Percentiles rank a stretch among this genome's conserved stretches.
These are phyloP conservation scores for Lachancea sp. DNA, from an alignment of 805 yeast species.

Conservation along the genomic window DNA sequence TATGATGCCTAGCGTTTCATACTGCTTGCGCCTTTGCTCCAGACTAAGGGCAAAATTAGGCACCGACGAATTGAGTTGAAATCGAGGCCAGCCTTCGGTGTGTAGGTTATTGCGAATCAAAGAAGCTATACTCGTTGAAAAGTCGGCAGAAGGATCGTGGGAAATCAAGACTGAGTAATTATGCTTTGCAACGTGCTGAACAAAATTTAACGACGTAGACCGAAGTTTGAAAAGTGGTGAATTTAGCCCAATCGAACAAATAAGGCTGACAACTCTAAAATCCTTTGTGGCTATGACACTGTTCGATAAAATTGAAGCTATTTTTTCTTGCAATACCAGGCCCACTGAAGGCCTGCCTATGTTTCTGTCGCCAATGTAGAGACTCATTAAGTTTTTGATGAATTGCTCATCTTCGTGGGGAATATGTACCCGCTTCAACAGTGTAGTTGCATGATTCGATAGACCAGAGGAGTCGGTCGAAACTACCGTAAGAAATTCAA, in stretches of 20 bases:
- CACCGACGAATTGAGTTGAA: constrained; percentile 30
- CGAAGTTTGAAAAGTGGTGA: constrained; percentile 48
- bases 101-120: constrained; percentile 47
- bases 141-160: constrained; percentile 17
- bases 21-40: constrained; percentile 54
- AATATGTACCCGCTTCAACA: constrained; percentile 43
- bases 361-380: constrained; percentile 47
- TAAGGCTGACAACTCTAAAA: constrained; percentile 35
- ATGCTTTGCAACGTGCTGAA: constrained; percentile 50
- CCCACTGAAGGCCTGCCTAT: constrained; percentile 47
- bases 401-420: constrained; percentile 46
- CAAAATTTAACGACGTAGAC: constrained; percentile 53
- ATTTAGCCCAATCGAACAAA: constrained; percentile 55
- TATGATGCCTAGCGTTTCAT: constrained; percentile 72
- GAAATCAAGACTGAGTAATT: constrained; percentile 15
- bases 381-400: constrained; percentile 38
- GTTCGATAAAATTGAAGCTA: constrained; percentile 43
- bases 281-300: constrained; percentile 47
- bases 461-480: constrained; percentile 52
- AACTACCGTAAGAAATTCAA: constrained; percentile 54
- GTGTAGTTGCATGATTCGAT: constrained; percentile 47
- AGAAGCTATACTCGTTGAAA: constrained; percentile 42
- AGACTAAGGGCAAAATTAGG: constrained; percentile 37
- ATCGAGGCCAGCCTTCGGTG: constrained; percentile 56
- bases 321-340: constrained; percentile 47